Percentiles rank a stretch among this genome's conserved stretches.
These are phyloP conservation scores for Tranzscheliella williamsii DNA, from an alignment of 1,284 basidiomycete genomes.

Conservation along the genomic window DNA sequence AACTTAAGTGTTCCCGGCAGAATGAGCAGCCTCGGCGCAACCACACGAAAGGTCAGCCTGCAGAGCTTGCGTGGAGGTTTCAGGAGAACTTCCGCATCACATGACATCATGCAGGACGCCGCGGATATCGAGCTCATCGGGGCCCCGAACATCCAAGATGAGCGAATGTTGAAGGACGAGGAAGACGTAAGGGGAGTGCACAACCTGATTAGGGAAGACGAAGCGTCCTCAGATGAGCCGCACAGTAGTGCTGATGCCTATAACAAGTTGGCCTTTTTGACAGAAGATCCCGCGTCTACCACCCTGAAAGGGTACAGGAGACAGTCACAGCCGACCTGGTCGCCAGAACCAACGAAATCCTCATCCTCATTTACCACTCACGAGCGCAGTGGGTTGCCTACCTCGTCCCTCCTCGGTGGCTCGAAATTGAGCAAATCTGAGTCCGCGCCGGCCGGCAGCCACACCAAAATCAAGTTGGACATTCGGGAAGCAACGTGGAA, in stretches of 20 bases:
- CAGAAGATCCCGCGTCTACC: too few relatives aligned
- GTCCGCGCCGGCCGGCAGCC: slow-evolving; percentile 8
- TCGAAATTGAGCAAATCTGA: background rate
- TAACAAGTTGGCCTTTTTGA: too few relatives aligned
- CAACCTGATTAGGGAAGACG: too few relatives aligned
- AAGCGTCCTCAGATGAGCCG: slow-evolving; percentile 2
- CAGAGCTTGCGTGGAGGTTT: slow-evolving; percentile 14
- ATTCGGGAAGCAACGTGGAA: too few relatives aligned
- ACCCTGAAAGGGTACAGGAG: too few relatives aligned
- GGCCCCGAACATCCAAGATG: background rate
- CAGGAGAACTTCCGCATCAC: slow-evolving; percentile 1
- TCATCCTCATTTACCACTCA: too few relatives aligned
- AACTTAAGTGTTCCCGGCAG: slow-evolving; percentile 13
- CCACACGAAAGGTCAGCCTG: slow-evolving; percentile 18
- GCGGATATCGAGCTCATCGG: slow-evolving; percentile 15
- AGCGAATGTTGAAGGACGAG: background rate
- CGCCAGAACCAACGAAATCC: too few relatives aligned
- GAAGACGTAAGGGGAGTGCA: too few relatives aligned
- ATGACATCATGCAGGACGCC: background rate
- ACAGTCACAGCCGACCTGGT: too few relatives aligned
- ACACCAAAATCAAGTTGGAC: too few relatives aligned
- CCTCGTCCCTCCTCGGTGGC: slow-evolving; percentile 6
- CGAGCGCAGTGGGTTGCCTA: background rate
- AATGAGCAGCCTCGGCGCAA: slow-evolving; percentile 23
- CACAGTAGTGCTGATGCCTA: slow-evolving; percentile 29